Percentiles rank a stretch among this genome's conserved stretches.
phyloP scores from a whole-genome alignment of 1,284 basidiomycete species.

The Sporisorium scitamineum region DNA sequence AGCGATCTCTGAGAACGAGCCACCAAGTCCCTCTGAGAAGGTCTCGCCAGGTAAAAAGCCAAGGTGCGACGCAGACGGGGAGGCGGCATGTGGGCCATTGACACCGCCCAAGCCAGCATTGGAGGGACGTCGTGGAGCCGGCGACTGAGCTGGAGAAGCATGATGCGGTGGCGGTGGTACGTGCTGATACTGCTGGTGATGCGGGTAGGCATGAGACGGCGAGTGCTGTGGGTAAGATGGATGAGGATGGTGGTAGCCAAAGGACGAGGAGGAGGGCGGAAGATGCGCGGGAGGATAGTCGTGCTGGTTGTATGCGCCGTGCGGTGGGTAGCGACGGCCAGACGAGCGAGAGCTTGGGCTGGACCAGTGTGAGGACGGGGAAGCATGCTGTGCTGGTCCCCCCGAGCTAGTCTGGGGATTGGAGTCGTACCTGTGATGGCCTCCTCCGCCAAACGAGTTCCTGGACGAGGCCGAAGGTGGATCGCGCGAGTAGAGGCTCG shows the following conservation, averaged over 20 bases:
- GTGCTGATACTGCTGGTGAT: slow-evolving; percentile 31
- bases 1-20: slow-evolving; percentile 48
- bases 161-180: slow-evolving; percentile 16
- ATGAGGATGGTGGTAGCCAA: slow-evolving; percentile 25
- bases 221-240: slow-evolving; percentile 28
- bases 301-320: slow-evolving; percentile 26
- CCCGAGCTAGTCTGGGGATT: slow-evolving; percentile 2
- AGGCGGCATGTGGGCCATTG: slow-evolving; percentile 3
- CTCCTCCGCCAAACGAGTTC: slow-evolving; percentile 31
- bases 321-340: slow-evolving; percentile 29
- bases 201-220: slow-evolving; percentile 23
- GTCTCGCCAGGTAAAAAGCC: slow-evolving; percentile 27
- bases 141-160: slow-evolving; percentile 10
- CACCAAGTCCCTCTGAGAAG: slow-evolving; percentile 37
- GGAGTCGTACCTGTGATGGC: slow-evolving; percentile 29
- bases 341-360: slow-evolving; percentile 39
- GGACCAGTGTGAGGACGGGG: slow-evolving; percentile 46
- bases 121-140: slow-evolving; percentile 23
- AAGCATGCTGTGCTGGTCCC: slow-evolving; percentile 27
- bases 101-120: slow-evolving; percentile 7
- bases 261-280: slow-evolving; percentile 13
- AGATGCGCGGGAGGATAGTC: slow-evolving; percentile 32
- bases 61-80: slow-evolving; percentile 16
- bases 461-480: slow-evolving; percentile 19
- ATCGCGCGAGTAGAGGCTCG: slow-evolving; percentile 43